These are phyloP conservation scores for Potentilla sterilis DNA, from an alignment of 306 rosid species.

Conservation along the genomic window DNA sequence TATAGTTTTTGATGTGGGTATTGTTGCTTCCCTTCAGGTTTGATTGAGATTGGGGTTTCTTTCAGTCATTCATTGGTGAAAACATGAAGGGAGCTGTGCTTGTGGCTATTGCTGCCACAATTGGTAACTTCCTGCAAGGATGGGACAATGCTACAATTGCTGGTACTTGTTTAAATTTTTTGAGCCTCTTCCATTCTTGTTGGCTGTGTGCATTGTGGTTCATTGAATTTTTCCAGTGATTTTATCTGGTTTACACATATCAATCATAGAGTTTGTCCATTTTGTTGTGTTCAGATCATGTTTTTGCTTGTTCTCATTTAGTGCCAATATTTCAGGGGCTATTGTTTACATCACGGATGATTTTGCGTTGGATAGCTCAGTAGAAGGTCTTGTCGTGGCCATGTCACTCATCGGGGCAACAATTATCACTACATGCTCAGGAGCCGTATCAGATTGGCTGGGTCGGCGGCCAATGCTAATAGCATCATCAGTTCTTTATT, in stretches of 20 bases:
- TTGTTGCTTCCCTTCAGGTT: slow-evolving; percentile 5
- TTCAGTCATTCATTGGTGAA: slow-evolving; percentile 2
- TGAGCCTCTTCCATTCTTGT: background rate
- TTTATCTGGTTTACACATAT: background rate
- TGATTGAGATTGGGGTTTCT: slow-evolving; percentile 18
- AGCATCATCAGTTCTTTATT: slow-evolving; percentile 59
- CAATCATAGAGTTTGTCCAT: slow-evolving; percentile 5
- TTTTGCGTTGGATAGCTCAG: slow-evolving; percentile 36
- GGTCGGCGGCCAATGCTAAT: slow-evolving; percentile 79
- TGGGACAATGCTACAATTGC: slow-evolving; percentile 98
- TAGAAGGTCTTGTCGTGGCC: slow-evolving; percentile 89
- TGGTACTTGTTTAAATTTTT: slow-evolving; percentile 34
- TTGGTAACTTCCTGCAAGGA: slow-evolving; percentile 86
- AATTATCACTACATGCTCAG: slow-evolving; percentile 62
- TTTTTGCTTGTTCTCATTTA: background rate
- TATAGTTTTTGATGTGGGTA: slow-evolving; percentile 14
- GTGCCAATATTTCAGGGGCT: slow-evolving; percentile 45
- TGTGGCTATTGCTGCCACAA: slow-evolving; percentile 82
- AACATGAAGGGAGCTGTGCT: slow-evolving; percentile 72
- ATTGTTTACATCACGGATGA: slow-evolving; percentile 63
- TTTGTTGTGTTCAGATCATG: background rate
- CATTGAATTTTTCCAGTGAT: background rate
- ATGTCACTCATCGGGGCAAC: slow-evolving; percentile 84
- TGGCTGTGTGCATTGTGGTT: background rate
- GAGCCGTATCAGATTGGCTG: slow-evolving; percentile 57